Conservation (phyloP, 331 rosid species). For the Cydonia oblonga region DNA sequence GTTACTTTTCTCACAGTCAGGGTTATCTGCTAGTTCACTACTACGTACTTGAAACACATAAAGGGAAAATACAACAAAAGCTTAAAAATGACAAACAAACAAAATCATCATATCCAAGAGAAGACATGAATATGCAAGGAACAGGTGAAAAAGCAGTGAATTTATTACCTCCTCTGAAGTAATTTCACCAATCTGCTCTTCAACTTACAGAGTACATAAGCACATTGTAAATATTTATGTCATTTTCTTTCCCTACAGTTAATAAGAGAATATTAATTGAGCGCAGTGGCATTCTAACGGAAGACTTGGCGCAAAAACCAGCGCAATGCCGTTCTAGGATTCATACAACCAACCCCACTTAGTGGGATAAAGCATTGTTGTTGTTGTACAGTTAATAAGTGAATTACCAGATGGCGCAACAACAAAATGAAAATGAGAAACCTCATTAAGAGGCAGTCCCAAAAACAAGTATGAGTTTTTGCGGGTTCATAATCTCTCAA, state of each 20-base stretch:
- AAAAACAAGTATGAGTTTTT: not conserved
- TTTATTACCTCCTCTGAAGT: conserved; percentile 1
- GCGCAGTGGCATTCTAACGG: no score
- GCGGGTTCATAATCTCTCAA: not conserved
- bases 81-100: not conserved
- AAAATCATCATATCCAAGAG: not conserved
- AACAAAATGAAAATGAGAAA: not conserved
- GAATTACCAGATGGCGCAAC: not conserved
- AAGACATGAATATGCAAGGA: not conserved
- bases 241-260: not conserved
- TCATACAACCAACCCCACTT: no score
- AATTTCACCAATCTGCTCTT: conserved; percentile 12
- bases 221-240: not conserved
- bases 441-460: not conserved
- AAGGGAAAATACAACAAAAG: not conserved
- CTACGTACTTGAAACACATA: not conserved
- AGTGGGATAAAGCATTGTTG: no score
- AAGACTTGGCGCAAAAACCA: no score
- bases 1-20: not conserved
- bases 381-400: no score
- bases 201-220: not conserved
- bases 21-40: not conserved
- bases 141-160: not conserved
- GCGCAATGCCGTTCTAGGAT: no score
- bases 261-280: not conserved